A percentile compares a stretch with the other conserved stretches of the same genome.
phyloP scores from a whole-genome alignment of 2,329 filamentous ascomycete genomes.

The Ambrosiella beaveri region DNA sequence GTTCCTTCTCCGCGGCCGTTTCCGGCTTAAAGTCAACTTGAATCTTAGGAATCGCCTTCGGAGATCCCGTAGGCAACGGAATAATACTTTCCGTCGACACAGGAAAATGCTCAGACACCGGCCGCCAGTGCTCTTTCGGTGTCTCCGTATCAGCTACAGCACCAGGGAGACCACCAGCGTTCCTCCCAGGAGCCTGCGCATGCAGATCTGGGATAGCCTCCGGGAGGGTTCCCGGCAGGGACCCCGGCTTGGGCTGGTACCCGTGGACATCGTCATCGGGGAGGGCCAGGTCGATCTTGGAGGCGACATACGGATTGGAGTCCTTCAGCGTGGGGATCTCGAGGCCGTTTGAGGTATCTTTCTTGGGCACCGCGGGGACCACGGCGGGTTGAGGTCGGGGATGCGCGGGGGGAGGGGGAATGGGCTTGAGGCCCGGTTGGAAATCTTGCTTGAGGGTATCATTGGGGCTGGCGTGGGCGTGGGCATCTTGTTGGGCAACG shows the following conservation, averaged over 20 bases:
- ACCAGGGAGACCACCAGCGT: not conserved
- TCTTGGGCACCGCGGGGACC: not conserved
- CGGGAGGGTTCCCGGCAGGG: not conserved
- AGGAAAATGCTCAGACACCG: conserved; percentile 60
- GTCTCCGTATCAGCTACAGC: not conserved
- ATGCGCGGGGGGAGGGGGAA: not conserved
- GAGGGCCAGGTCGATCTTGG: conserved; percentile 6
- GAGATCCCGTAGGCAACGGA: conserved; percentile 52
- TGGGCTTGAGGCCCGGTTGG: conserved; percentile 2
- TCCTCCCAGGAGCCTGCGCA: not conserved
- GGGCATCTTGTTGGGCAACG: not conserved
- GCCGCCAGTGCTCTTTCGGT: conserved; percentile 48
- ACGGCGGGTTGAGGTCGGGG: not conserved
- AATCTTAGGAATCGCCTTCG: conserved; percentile 56
- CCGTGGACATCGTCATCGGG: conserved; percentile 2
- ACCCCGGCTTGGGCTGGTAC: conserved; percentile 2
- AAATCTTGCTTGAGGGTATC: not conserved
- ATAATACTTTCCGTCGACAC: conserved; percentile 54
- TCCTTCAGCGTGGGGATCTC: conserved; percentile 6
- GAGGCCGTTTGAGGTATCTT: not conserved
- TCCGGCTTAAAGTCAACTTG: conserved; percentile 60
- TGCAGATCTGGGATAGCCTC: not conserved
- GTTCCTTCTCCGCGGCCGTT: conserved; percentile 37
- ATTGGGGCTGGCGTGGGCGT: not conserved
- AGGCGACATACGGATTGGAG: not conserved